Conservation (phyloP, 192 early-diverging fungal species). For the Rhizophagus prolifer region DNA sequence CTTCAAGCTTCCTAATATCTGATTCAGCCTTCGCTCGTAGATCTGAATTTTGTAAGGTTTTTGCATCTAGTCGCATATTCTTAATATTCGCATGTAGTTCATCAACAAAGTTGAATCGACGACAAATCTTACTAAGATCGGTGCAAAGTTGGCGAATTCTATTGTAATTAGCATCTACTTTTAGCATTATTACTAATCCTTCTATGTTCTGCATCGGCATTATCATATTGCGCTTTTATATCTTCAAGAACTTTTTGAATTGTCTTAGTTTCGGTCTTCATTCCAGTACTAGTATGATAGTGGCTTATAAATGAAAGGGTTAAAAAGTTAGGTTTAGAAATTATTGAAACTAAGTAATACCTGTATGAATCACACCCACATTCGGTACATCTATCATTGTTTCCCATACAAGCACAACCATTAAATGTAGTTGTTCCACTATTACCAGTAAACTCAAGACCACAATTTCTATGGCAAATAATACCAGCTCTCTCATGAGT, state of each 20-base stretch:
- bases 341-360: neutral
- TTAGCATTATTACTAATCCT: neutral
- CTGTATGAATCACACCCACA: constrained; percentile 1
- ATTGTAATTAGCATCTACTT: neutral
- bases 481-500: neutral
- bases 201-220: neutral
- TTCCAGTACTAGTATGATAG: neutral
- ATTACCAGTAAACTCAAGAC: neutral
- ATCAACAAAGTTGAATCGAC: constrained; percentile 20
- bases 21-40: neutral
- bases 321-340: neutral
- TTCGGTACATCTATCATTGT: neutral
- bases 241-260: constrained; percentile 6
- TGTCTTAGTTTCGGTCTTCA: neutral
- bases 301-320: constrained; percentile 9
- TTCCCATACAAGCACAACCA: neutral
- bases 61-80: constrained; percentile 5
- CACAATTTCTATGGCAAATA: constrained; percentile 5
- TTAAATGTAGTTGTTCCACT: neutral
- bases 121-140: constrained; percentile 15
- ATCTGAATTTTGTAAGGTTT: neutral
- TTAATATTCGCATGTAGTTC: constrained; percentile 22
- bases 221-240: constrained; percentile 9
- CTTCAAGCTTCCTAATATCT: neutral
- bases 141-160: constrained; percentile 4